phyloP scores from a whole-genome alignment of 2,329 filamentous ascomycete species.

The Ceratocystiopsis sp. region DNA sequence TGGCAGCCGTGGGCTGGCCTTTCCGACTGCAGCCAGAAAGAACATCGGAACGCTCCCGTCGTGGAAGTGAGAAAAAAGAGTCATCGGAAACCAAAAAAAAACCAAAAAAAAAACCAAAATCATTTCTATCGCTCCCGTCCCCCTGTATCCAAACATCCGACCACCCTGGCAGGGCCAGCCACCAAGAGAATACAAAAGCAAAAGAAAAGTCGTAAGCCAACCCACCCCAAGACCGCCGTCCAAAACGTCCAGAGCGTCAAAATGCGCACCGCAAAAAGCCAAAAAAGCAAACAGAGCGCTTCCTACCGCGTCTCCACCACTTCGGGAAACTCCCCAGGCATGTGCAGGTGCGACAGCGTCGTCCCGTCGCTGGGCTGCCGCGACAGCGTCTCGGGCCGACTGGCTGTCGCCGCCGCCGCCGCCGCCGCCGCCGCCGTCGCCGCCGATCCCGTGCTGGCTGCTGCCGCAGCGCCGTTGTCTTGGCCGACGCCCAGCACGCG shows the following conservation, averaged over 20 bases:
- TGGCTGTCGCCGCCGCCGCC: no score
- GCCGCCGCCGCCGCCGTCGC: background rate
- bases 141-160: no score
- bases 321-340: conserved; percentile 42
- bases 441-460: background rate
- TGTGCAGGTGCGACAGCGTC: conserved; percentile 47
- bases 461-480: background rate
- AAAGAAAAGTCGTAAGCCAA: background rate
- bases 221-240: no score
- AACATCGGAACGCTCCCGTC: no score
- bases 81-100: no score
- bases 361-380: conserved; percentile 27
- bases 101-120: no score
- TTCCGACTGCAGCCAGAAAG: no score
- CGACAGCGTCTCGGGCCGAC: background rate
- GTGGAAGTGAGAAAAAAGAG: no score
- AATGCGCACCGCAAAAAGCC: background rate
- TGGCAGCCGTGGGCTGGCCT: no score
- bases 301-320: background rate
- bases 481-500: background rate
- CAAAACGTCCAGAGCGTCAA: background rate
- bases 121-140: no score
- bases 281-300: background rate
- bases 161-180: no score
- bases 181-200: background rate